These are phyloP conservation scores for Cytospora leucostoma DNA, from an alignment of 2,329 filamentous ascomycete genomes.

Conservation along the genomic window DNA sequence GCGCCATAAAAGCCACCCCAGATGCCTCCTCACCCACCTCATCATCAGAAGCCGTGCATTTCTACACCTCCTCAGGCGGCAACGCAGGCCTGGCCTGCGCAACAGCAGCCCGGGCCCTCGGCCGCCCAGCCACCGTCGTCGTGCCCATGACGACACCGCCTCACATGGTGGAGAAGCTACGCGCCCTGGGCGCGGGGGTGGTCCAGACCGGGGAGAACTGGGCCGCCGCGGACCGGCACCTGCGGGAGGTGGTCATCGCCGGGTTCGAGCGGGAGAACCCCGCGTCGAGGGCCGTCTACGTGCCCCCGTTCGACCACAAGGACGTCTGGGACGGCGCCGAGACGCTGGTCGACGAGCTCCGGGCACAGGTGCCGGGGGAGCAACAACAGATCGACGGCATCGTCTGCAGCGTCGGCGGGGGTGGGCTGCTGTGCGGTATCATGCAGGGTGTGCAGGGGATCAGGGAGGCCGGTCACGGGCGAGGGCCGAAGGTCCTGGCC, in stretches of 20 bases:
- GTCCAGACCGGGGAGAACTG: slow-evolving; percentile 67
- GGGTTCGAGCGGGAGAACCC: slow-evolving; percentile 46
- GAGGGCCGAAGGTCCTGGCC: slow-evolving; percentile 58
- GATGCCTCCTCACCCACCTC: slow-evolving; percentile 34
- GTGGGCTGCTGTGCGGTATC: slow-evolving; percentile 69
- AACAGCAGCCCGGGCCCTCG: slow-evolving; percentile 65
- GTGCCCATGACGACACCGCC: slow-evolving; percentile 66
- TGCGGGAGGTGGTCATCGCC: slow-evolving; percentile 45
- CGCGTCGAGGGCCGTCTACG: slow-evolving; percentile 54
- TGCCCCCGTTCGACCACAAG: slow-evolving; percentile 66
- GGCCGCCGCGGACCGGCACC: slow-evolving; percentile 67
- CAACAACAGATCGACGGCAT: slow-evolving; percentile 55
- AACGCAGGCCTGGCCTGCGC: slow-evolving; percentile 81
- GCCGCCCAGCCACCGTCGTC: slow-evolving; percentile 68
- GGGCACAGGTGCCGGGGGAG: slow-evolving; percentile 36
- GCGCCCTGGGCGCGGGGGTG: slow-evolving; percentile 65
- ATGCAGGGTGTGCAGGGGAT: slow-evolving; percentile 59
- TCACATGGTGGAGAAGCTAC: slow-evolving; percentile 69
- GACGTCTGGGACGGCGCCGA: slow-evolving; percentile 67
- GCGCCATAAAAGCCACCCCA: slow-evolving; percentile 39
- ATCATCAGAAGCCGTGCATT: slow-evolving; percentile 53
- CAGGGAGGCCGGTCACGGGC: slow-evolving; percentile 29
- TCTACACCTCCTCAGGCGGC: slow-evolving; percentile 74
- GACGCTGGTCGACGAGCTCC: slow-evolving; percentile 53
- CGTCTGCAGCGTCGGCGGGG: slow-evolving; percentile 71